These are phyloP conservation scores for Penicillium salamii DNA, from an alignment of 495 filamentous ascomycete species.

Conservation along the genomic window DNA sequence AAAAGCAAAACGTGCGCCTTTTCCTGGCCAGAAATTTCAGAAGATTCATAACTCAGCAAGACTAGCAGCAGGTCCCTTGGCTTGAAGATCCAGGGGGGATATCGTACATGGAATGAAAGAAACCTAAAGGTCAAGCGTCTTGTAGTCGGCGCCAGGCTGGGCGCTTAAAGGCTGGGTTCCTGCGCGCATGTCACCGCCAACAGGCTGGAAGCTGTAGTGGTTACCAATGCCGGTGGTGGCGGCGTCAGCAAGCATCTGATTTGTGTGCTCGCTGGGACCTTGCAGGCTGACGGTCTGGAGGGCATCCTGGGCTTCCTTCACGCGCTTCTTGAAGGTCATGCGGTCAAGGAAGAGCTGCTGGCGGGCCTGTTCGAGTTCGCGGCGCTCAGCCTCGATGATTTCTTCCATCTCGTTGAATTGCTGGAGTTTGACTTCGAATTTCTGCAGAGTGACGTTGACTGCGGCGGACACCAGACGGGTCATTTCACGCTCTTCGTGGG, in stretches of 20 bases:
- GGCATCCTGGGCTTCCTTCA: conserved; percentile 77
- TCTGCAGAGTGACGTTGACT: conserved; percentile 79
- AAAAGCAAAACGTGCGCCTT: conserved; percentile 29
- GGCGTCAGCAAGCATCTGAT: conserved; percentile 48
- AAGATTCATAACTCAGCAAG: conserved; percentile 29
- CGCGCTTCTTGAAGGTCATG: conserved; percentile 81
- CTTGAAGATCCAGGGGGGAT: conserved; percentile 16
- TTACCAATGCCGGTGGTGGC: conserved; percentile 48
- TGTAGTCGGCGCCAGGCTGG: conserved; percentile 52
- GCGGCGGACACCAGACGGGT: conserved; percentile 82
- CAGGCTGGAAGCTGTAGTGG: conserved; percentile 59
- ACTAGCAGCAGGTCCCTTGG: conserved; percentile 1
- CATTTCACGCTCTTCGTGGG: conserved; percentile 95
- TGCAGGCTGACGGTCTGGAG: conserved; percentile 58
- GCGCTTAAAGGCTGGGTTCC: conserved; percentile 64
- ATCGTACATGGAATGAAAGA: conserved; percentile 27
- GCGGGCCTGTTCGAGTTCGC: conserved; percentile 84
- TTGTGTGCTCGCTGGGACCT: conserved; percentile 54
- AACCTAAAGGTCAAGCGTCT: conserved; percentile 46
- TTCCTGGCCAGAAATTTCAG: conserved; percentile 26
- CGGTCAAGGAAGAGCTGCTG: conserved; percentile 93
- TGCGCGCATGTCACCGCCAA: conserved; percentile 37
- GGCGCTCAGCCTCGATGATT: conserved; percentile 84
- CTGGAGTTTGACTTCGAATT: conserved; percentile 78
- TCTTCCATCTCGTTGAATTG: conserved; percentile 97